Evolutionary conservation across 129 eudicot genomes (phyloP).

Genomic region (Helianthus annuus): DNA sequence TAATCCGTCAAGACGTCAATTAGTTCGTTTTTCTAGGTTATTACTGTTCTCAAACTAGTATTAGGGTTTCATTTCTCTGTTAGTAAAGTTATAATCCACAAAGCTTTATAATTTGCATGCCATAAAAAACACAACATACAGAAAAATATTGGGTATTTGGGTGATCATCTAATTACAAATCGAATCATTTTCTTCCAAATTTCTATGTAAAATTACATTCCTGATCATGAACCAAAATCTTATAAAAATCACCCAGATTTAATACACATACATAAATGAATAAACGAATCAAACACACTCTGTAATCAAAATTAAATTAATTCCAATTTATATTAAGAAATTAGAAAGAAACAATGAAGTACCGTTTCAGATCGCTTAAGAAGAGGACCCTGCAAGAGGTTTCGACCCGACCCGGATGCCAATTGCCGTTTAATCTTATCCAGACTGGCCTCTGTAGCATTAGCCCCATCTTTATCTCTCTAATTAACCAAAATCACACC

Average conservation of each 20-base stretch:
- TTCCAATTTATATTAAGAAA: slow-evolving; percentile 4
- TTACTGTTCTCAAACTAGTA: slow-evolving; percentile 2
- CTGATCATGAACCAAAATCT: background rate
- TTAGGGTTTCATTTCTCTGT: slow-evolving; percentile 22
- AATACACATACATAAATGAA: slow-evolving; percentile 9
- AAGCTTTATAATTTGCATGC: background rate
- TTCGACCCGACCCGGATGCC: slow-evolving; percentile 78
- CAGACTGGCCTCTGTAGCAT: slow-evolving; percentile 67
- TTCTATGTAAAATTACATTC: slow-evolving; percentile 17
- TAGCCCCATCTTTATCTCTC: slow-evolving; percentile 50
- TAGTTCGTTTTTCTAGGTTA: background rate
- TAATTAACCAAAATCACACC: background rate
- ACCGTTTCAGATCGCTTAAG: slow-evolving; percentile 99
- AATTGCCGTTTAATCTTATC: slow-evolving; percentile 88
- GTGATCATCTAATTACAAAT: background rate
- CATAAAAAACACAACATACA: too few species aligned
- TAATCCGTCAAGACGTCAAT: background rate
- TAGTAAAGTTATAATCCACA: background rate
- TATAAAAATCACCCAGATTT: slow-evolving; percentile 19
- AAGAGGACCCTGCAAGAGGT: slow-evolving; percentile 91
- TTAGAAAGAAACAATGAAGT: background rate
- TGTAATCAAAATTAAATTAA: background rate
- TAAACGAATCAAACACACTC: slow-evolving; percentile 1
- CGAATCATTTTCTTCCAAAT: background rate
- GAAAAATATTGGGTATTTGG: background rate